These are phyloP conservation scores for Hura crepitans DNA, from an alignment of 441 rosid genomes.

Conservation along the genomic window DNA sequence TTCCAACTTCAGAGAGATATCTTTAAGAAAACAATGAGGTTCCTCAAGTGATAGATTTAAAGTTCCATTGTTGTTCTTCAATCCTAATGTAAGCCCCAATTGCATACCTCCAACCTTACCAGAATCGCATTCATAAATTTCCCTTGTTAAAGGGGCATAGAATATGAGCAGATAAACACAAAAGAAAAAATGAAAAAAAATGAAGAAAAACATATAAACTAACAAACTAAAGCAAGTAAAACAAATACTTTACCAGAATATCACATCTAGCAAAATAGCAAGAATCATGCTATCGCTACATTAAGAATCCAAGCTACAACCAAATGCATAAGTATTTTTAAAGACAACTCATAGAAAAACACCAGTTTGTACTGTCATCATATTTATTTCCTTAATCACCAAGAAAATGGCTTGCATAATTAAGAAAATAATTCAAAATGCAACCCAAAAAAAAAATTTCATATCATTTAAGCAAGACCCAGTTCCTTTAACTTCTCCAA, in stretches of 20 bases:
- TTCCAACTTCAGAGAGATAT: slow-evolving; percentile 58
- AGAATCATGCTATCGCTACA: not conserved
- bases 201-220: not conserved
- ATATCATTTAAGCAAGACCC: not conserved
- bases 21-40: slow-evolving; percentile 71
- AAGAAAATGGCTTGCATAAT: not conserved
- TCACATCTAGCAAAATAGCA: not conserved
- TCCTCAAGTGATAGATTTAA: slow-evolving; percentile 63
- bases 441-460: not conserved
- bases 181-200: not conserved
- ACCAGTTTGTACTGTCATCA: not conserved
- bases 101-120: slow-evolving; percentile 95
- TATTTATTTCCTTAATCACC: not conserved
- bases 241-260: not conserved
- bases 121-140: slow-evolving; percentile 47
- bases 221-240: slow-evolving; percentile 5
- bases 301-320: not conserved
- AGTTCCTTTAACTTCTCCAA: not conserved
- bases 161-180: slow-evolving; percentile 27
- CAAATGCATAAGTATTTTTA: too few relatives aligned
- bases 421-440: not conserved
- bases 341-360: not conserved
- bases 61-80: slow-evolving; percentile 63
- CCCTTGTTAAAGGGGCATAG: slow-evolving; percentile 36
- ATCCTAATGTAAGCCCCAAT: slow-evolving; percentile 69